phyloP scores from a whole-genome alignment of 1,284 basidiomycete genomes.

The Ceratobasidium papillatum region DNA sequence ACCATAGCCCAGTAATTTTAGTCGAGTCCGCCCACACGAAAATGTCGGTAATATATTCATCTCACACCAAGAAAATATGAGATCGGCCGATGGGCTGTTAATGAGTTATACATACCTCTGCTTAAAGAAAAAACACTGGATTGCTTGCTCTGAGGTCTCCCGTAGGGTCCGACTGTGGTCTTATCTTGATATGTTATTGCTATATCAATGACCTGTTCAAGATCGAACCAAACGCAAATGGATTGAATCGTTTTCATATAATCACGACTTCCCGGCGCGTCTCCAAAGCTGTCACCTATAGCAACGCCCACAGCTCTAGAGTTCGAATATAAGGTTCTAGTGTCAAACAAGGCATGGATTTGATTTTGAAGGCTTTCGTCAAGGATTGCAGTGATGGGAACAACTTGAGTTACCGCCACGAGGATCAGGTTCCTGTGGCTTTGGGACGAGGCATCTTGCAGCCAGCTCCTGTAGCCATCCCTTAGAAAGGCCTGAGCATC shows the following conservation, averaged over 20 bases:
- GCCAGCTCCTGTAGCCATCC: neutral
- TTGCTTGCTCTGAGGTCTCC: neutral
- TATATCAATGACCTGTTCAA: neutral
- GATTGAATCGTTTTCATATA: neutral
- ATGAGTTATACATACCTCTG: neutral
- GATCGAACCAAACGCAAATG: neutral
- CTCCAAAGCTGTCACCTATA: neutral
- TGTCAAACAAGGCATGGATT: neutral
- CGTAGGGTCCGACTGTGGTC: neutral
- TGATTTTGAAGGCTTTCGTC: neutral
- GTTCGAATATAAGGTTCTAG: neutral
- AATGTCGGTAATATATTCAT: slow-evolving; percentile 12
- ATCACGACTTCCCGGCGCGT: too few relatives aligned
- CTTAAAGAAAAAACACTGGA: neutral
- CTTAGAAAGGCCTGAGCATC: neutral
- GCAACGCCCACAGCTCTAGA: neutral
- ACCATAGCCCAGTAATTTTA: neutral
- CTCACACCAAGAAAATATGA: neutral
- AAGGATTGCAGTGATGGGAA: neutral
- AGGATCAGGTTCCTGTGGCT: neutral
- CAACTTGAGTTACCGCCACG: neutral
- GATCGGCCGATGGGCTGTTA: too few relatives aligned
- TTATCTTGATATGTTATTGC: neutral
- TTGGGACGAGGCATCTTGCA: neutral
- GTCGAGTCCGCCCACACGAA: neutral